Percentiles rank a stretch among this genome's conserved stretches.
Conservation (phyloP, 148 eudicot genomes). For the Pharnaceum exiguum region DNA sequence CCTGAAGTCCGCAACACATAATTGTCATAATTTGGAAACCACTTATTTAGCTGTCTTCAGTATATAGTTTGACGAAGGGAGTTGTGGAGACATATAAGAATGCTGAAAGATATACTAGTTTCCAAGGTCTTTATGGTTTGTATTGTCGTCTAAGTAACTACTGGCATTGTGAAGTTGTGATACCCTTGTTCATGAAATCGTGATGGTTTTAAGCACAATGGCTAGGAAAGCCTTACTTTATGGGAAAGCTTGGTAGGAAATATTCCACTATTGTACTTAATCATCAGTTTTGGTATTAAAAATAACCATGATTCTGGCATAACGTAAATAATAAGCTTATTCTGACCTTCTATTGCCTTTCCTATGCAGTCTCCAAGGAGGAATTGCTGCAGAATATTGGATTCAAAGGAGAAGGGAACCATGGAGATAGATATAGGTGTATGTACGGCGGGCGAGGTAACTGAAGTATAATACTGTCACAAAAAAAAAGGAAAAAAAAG, state of each 20-base stretch:
- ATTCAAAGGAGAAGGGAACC: slow-evolving; percentile 34
- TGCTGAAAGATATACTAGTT: not conserved
- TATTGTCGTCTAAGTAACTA: not conserved
- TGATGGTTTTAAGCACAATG: not conserved
- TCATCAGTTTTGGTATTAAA: not conserved
- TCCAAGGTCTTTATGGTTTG: not conserved
- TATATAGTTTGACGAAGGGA: no score
- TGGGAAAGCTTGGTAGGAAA: no score
- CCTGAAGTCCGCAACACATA: no score
- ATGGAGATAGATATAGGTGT: slow-evolving; percentile 64
- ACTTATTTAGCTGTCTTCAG: no score
- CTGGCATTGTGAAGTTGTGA: not conserved
- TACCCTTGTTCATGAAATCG: not conserved
- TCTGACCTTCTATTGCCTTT: slow-evolving; percentile 3
- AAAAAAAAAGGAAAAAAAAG: not conserved
- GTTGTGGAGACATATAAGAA: not conserved
- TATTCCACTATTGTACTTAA: no score
- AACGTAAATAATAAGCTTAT: not conserved
- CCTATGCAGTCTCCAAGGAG: slow-evolving; percentile 67
- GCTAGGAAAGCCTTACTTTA: no score
- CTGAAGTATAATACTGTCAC: slow-evolving; percentile 34
- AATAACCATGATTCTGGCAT: not conserved
- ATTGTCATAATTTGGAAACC: no score
- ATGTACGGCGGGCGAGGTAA: slow-evolving; percentile 59
- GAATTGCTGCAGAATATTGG: slow-evolving; percentile 66